Evolutionary conservation across 2,329 filamentous ascomycete species (phyloP), one percentile per base, ranked within the genome.

Genomic region (Alternaria sp.): DNA sequence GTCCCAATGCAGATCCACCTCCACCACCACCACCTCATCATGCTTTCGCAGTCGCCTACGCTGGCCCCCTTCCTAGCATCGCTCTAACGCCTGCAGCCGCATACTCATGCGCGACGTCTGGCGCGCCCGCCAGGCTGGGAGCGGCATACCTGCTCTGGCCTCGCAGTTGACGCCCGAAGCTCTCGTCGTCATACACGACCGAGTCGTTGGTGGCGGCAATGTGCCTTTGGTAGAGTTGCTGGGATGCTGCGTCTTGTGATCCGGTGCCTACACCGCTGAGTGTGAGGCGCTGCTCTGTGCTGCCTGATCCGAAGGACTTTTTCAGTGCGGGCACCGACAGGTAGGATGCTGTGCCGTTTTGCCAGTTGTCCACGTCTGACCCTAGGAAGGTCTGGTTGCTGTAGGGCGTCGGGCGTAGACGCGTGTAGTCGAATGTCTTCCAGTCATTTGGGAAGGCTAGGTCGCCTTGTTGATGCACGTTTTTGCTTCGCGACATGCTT

Each of bases 381-480:
- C 83, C 84, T 18, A 71, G 64, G 64, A 83, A 78, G 4, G 65
- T 53, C 9, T 33, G 37, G 2, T 57, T 15, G 41, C 60, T 37
- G 20, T 49, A 41, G n/a, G 55, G 59, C 21, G 21, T 47, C 20
- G 60, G 21, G 23, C 73, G 63, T 28, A 71, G 65, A 30, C 75
- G 75, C 21, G 61, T 69, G 21, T 75, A 78, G 37, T 79, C 77
- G 85, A 86, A 90, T 0, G 86, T 85, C 66, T 90, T 87, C 3
- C 90, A 78, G 2, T 88, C 88, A 0, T 84, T 87, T 0, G 89
- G 87, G 55, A 91, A 88, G 25, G 87, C 82, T 2, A 85, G 77
- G 9, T 78, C 73, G 5, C 85, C 84, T 23, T 79, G 63, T 25
- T 82, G 81, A 25, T 81, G 72, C 9, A 87, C 81, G 18, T 83